A percentile compares a stretch with the other conserved stretches of the same genome.
These are phyloP conservation scores for Alternaria metachromatica DNA, from an alignment of 2,329 filamentous ascomycete species.

Conservation along the genomic window DNA sequence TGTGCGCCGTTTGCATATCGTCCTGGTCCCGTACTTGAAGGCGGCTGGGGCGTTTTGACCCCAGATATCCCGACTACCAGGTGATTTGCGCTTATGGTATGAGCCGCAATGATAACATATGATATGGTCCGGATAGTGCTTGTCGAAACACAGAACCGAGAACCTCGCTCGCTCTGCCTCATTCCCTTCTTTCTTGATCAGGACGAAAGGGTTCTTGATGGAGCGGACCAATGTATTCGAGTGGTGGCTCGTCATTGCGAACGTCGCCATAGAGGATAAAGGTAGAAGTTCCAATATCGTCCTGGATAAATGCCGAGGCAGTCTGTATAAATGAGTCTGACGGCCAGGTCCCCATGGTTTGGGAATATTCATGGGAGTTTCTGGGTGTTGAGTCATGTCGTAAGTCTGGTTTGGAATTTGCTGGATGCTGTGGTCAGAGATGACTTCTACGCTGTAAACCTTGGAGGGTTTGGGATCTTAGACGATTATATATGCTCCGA, in stretches of 20 bases:
- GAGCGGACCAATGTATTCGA: not conserved
- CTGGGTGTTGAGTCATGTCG: not conserved
- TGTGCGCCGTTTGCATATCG: not conserved
- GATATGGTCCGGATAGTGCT: not conserved
- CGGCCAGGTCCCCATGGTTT: not conserved
- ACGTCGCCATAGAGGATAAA: not conserved
- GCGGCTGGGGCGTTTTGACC: not conserved
- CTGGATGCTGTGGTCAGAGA: not conserved
- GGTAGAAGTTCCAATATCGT: not conserved
- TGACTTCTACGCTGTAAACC: not conserved
- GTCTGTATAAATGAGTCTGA: not conserved
- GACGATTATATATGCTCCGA: not conserved
- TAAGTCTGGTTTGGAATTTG: not conserved
- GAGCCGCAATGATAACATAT: not conserved
- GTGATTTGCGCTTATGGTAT: not conserved
- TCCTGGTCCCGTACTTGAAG: not conserved
- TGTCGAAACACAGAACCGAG: not conserved
- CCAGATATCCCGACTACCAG: not conserved
- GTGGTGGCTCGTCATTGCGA: not conserved
- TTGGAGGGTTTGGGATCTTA: not conserved
- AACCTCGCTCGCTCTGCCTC: not conserved
- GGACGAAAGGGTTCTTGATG: not conserved
- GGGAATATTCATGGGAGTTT: not conserved
- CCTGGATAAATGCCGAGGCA: not conserved
- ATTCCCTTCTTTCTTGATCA: not conserved